phyloP scores from a whole-genome alignment of 176 grass and related monocot species.

The Saccharum spontaneum region DNA sequence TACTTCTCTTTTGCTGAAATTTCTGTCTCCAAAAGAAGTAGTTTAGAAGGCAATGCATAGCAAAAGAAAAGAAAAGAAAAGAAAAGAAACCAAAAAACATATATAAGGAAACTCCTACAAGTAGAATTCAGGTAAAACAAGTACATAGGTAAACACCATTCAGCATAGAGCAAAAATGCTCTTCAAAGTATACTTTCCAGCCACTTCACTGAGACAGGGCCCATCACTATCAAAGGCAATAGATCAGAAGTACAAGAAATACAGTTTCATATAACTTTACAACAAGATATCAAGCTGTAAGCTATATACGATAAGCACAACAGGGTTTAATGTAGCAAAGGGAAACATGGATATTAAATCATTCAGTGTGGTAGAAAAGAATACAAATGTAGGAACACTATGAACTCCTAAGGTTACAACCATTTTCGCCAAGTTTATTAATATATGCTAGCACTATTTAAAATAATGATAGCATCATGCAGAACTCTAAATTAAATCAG shows the following conservation, averaged over 20 bases:
- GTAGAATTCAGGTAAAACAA: constrained; percentile 1
- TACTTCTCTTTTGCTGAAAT: constrained; percentile 52
- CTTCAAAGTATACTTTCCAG: neutral
- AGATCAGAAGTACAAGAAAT: constrained; percentile 2
- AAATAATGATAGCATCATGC: neutral
- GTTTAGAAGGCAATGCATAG: constrained; percentile 16
- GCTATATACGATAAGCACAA: neutral
- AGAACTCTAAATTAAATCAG: constrained; percentile 6
- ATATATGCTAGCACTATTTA: neutral
- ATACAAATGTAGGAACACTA: constrained; percentile 6
- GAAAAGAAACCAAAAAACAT: neutral
- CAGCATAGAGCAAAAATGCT: neutral
- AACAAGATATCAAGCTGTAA: neutral
- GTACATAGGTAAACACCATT: neutral
- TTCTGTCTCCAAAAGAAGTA: constrained; percentile 41
- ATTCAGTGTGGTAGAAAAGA: neutral
- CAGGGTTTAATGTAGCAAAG: constrained; percentile 14
- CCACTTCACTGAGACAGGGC: neutral
- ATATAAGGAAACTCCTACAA: neutral
- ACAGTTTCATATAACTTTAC: neutral
- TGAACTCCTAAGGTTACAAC: neutral
- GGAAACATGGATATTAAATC: neutral
- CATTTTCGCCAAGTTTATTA: neutral
- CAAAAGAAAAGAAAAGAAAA: neutral
- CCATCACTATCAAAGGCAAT: neutral